Evolutionary conservation across 148 eudicot species (phyloP).

Genomic region (Nepenthes mirabilis): DNA sequence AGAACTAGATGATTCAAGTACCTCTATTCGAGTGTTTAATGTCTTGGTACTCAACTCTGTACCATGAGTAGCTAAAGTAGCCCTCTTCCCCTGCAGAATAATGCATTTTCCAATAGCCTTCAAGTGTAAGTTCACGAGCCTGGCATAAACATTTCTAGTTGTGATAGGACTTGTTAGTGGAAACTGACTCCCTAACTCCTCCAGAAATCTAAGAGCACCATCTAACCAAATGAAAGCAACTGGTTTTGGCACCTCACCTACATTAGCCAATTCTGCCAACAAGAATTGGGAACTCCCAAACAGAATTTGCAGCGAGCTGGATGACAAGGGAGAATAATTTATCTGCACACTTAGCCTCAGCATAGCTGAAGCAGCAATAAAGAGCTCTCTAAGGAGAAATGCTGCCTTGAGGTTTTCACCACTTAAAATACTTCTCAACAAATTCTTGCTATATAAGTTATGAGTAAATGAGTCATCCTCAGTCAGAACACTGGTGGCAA

Average conservation of each 20-base stretch:
- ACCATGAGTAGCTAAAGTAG: slow-evolving; percentile 62
- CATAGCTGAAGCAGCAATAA: slow-evolving; percentile 60
- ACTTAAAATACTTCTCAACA: slow-evolving; percentile 38
- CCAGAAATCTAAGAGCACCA: slow-evolving; percentile 57
- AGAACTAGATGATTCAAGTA: slow-evolving; percentile 18
- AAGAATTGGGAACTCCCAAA: slow-evolving; percentile 44
- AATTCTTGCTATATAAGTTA: slow-evolving; percentile 18
- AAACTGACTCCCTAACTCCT: slow-evolving; percentile 57
- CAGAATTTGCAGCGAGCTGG: slow-evolving; percentile 30
- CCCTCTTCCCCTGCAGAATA: slow-evolving; percentile 63
- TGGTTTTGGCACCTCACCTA: slow-evolving; percentile 22
- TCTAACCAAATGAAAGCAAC: slow-evolving; percentile 53
- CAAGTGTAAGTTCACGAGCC: slow-evolving; percentile 53
- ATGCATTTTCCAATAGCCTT: slow-evolving; percentile 80
- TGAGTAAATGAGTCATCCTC: slow-evolving; percentile 27
- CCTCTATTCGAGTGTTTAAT: slow-evolving; percentile 13
- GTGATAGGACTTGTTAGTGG: slow-evolving; percentile 21
- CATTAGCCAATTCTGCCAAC: slow-evolving; percentile 39
- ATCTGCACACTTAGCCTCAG: slow-evolving; percentile 46
- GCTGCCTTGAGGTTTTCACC: slow-evolving; percentile 69
- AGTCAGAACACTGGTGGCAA: slow-evolving; percentile 5
- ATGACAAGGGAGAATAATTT: slow-evolving; percentile 28
- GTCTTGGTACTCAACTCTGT: slow-evolving; percentile 51
- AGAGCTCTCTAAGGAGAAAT: slow-evolving; percentile 51
- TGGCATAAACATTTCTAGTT: slow-evolving; percentile 34